These are phyloP conservation scores for Boletus rubropictus DNA, from an alignment of 768 basidiomycete genomes.

Conservation along the genomic window DNA sequence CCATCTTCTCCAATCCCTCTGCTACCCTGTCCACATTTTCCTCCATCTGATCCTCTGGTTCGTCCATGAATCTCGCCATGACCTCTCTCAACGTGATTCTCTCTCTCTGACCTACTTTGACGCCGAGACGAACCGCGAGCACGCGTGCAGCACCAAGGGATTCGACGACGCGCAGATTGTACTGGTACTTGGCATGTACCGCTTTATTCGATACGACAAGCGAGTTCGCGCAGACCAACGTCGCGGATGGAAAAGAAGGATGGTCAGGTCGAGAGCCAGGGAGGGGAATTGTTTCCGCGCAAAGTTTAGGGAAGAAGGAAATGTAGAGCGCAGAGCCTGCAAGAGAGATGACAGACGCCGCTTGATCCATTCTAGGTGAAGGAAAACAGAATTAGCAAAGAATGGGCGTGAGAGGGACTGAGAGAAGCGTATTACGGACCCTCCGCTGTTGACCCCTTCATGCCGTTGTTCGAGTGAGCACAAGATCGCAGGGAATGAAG, in stretches of 20 bases:
- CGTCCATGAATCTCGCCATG: constrained; percentile 49
- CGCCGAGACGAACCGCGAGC: constrained; percentile 53
- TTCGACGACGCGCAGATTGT: constrained; percentile 92
- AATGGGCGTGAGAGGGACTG: not conserved
- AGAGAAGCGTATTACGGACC: constrained; percentile 38
- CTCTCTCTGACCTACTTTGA: constrained; percentile 35
- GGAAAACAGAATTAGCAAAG: constrained; percentile 2
- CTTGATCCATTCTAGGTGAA: constrained; percentile 74
- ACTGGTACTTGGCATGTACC: constrained; percentile 65
- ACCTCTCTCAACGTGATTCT: constrained; percentile 65
- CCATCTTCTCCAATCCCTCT: constrained; percentile 42
- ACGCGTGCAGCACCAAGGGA: constrained; percentile 75
- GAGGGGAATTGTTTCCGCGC: constrained; percentile 62
- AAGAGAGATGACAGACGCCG: constrained; percentile 75
- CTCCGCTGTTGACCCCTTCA: constrained; percentile 68
- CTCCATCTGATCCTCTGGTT: constrained; percentile 35
- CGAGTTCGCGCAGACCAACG: constrained; percentile 39
- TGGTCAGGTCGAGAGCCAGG: constrained; percentile 31
- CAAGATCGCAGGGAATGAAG: not conserved
- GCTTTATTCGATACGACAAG: constrained; percentile 79
- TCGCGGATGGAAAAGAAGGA: constrained; percentile 23
- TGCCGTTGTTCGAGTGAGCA: not conserved
- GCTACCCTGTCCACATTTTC: constrained; percentile 41
- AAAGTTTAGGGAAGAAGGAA: constrained; percentile 71
- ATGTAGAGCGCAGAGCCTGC: constrained; percentile 71